phyloP scores from a whole-genome alignment of 768 basidiomycete species.

The Amyloporia xantha region DNA sequence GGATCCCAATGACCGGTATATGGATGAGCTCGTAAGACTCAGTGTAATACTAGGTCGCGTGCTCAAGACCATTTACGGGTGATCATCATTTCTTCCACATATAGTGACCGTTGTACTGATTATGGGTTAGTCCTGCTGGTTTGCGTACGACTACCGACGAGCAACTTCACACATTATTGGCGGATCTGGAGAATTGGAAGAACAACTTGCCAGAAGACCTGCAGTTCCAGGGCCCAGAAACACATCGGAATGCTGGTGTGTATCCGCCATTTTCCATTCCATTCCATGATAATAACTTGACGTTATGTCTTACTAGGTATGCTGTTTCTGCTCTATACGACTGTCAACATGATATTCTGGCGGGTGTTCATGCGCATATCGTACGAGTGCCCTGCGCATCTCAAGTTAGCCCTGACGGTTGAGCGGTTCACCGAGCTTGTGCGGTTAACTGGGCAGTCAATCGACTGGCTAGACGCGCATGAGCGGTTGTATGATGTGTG shows the following conservation, averaged over 20 bases:
- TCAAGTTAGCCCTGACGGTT: conserved; percentile 79
- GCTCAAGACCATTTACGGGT: conserved; percentile 91
- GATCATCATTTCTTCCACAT: no score
- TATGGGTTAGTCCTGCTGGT: conserved; percentile 79
- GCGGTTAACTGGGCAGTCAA: conserved; percentile 65
- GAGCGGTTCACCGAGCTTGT: conserved; percentile 76
- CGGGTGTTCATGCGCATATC: conserved; percentile 98
- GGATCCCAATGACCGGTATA: conserved; percentile 69
- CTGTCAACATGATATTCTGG: conserved; percentile 95
- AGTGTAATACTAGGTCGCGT: conserved; percentile 89
- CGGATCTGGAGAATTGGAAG: conserved; percentile 74
- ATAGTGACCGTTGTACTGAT: no score
- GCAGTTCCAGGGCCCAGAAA: conserved; percentile 66
- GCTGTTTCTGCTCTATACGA: conserved; percentile 81
- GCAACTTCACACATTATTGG: conserved; percentile 55
- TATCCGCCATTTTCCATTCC: conserved; percentile 4
- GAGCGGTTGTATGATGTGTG: conserved; percentile 82
- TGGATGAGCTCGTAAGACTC: conserved; percentile 87
- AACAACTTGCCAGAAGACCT: conserved; percentile 70
- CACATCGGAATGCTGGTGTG: conserved; percentile 62
- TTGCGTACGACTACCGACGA: conserved; percentile 81
- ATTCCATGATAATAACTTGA: neutral
- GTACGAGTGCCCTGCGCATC: conserved; percentile 83
- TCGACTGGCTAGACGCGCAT: conserved; percentile 85
- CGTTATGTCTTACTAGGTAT: conserved; percentile 50